Conservation (phyloP, 169 alveolate genomes). For the Plasmodium relictum region DNA sequence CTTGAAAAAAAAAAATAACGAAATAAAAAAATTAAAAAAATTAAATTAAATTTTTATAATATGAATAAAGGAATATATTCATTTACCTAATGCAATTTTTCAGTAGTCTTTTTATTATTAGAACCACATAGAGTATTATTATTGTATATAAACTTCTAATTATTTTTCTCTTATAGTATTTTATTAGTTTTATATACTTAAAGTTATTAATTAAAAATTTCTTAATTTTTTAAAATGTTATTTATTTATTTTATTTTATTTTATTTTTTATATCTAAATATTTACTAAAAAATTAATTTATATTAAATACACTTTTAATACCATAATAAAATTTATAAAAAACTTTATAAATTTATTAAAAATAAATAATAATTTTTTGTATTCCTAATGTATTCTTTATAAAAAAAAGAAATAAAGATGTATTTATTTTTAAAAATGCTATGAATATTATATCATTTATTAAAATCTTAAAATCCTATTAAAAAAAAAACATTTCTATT, state of each 20-base stretch:
- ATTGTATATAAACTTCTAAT: neutral
- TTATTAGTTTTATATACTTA: constrained; percentile 6
- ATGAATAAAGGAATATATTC: constrained; percentile 3
- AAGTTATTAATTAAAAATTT: constrained; percentile 1
- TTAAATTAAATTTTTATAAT: neutral
- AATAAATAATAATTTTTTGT: neutral
- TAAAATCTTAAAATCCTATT: constrained; percentile 38
- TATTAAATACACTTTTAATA: neutral
- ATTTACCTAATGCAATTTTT: constrained; percentile 17
- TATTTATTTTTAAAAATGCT: neutral
- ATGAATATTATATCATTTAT: neutral
- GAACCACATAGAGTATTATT: neutral
- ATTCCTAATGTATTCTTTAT: neutral
- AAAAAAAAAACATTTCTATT: constrained; percentile 1
- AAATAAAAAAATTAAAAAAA: constrained; percentile 3
- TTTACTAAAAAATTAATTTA: no score
- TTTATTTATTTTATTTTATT: neutral
- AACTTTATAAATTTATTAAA: neutral
- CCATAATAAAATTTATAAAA: neutral
- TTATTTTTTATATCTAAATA: no score
- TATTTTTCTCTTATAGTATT: neutral
- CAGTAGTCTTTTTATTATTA: neutral
- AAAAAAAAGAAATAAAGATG: neutral
- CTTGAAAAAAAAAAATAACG: constrained; percentile 13
- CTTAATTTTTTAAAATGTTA: neutral